Evolutionary conservation across 2,329 filamentous ascomycete genomes (phyloP).

Genomic region (Ascochyta viciae-villosae): DNA sequence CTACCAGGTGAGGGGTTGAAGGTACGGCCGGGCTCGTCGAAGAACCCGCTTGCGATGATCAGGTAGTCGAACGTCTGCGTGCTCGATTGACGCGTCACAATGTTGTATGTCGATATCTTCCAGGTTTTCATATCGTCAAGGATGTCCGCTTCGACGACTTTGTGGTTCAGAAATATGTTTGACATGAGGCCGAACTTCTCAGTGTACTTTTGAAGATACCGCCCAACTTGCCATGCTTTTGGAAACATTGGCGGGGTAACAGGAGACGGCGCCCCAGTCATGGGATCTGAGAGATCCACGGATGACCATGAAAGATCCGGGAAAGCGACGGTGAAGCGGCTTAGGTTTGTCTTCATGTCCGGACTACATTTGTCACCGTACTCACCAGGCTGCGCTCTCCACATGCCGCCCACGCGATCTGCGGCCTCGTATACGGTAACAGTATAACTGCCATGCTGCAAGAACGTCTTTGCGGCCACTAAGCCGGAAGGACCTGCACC

Average conservation of each 20-base stretch:
- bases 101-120: slow-evolving; percentile 29
- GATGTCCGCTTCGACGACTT: slow-evolving; percentile 40
- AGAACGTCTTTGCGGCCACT: slow-evolving; percentile 68
- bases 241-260: slow-evolving; percentile 68
- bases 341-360: slow-evolving; percentile 71
- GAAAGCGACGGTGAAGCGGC: slow-evolving; percentile 72
- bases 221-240: slow-evolving; percentile 76
- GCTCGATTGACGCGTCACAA: slow-evolving; percentile 14
- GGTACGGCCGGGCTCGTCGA: slow-evolving; percentile 53
- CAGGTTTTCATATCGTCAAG: slow-evolving; percentile 26
- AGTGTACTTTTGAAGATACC: slow-evolving; percentile 72
- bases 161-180: slow-evolving; percentile 58
- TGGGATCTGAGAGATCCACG: slow-evolving; percentile 41
- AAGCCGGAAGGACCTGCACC: slow-evolving; percentile 56
- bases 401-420: slow-evolving; percentile 75
- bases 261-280: slow-evolving; percentile 1
- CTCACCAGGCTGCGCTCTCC: slow-evolving; percentile 62
- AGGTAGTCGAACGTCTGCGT: slow-evolving; percentile 69
- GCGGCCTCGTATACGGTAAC: slow-evolving; percentile 76
- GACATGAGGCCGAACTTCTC: slow-evolving; percentile 62
- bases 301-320: slow-evolving; percentile 73
- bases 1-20: slow-evolving; percentile 17
- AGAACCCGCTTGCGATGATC: slow-evolving; percentile 78
- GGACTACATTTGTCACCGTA: slow-evolving; percentile 69
- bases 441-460: slow-evolving; percentile 67